Evolutionary conservation across 163 green algal species (phyloP).

Genomic region (Scenedesmus sp.): DNA sequence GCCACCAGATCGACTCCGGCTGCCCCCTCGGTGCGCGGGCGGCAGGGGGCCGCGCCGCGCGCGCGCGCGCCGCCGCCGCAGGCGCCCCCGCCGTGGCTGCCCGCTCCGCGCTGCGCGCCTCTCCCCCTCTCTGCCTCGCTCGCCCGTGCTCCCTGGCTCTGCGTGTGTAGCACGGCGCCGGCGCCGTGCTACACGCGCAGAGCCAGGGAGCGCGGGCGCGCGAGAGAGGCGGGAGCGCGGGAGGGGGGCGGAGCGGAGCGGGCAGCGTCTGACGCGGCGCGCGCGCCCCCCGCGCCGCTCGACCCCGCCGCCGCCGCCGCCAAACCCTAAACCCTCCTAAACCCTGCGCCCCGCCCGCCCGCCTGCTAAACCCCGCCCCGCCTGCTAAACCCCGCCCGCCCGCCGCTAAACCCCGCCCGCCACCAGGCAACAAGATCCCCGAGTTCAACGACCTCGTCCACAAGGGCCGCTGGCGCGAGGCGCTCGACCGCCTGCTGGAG

Average conservation of each 20-base stretch:
- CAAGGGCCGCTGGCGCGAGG: slow-evolving; percentile 89
- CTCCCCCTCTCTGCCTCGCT: slow-evolving; percentile 3
- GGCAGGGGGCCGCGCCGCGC: neutral
- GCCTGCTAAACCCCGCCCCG: too few species aligned
- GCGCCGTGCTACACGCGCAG: too few species aligned
- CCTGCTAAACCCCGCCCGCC: too few species aligned
- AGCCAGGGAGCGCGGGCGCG: slow-evolving; percentile 64
- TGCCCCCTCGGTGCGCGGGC: slow-evolving; percentile 57
- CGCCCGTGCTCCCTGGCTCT: slow-evolving; percentile 67
- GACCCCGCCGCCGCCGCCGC: too few species aligned
- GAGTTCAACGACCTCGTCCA: slow-evolving; percentile 97
- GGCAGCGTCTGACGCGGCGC: too few species aligned
- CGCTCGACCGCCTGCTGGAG: slow-evolving; percentile 90
- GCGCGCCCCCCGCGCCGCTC: too few species aligned
- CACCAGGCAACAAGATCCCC: slow-evolving; percentile 92
- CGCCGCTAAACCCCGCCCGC: too few species aligned
- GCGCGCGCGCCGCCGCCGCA: too few species aligned
- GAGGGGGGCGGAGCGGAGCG: neutral
- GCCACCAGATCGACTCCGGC: slow-evolving; percentile 78
- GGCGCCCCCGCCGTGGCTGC: too few species aligned
- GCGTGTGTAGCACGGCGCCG: too few species aligned
- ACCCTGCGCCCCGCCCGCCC: too few species aligned
- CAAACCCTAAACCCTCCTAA: too few species aligned
- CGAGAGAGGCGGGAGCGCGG: slow-evolving; percentile 7
- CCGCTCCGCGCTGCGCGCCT: neutral